Evolutionary conservation across 148 eudicot species (phyloP).

Genomic region (Chenopodium formosanum): DNA sequence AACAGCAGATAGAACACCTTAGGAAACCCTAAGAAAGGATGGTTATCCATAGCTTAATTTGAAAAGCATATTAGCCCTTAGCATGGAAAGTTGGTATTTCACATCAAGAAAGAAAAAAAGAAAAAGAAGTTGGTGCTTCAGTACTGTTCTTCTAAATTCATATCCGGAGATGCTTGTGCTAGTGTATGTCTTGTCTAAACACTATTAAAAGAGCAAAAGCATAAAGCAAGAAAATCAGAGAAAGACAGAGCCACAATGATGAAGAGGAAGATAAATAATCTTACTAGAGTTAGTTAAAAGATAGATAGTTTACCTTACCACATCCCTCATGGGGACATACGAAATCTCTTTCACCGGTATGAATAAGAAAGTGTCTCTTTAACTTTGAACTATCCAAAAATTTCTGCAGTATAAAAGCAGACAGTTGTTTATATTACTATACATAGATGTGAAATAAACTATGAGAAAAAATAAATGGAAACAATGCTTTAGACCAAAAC

Average conservation of each 20-base stretch:
- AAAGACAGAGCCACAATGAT: background rate
- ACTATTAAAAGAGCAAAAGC: background rate
- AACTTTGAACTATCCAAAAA: conserved; percentile 96
- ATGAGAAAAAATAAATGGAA: background rate
- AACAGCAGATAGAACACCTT: background rate
- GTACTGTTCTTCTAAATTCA: background rate
- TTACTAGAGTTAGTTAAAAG: background rate
- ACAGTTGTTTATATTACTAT: background rate
- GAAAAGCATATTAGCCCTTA: background rate
- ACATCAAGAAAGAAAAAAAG: background rate
- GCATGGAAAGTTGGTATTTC: background rate
- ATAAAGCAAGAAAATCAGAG: background rate
- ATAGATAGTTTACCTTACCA: conserved; percentile 72
- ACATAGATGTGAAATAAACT: background rate
- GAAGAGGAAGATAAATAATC: background rate
- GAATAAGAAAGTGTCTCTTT: conserved; percentile 92
- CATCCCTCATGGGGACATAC: conserved; percentile 95
- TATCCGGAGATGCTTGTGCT: background rate
- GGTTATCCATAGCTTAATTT: background rate
- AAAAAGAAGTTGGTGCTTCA: background rate
- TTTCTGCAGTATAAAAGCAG: conserved; percentile 60
- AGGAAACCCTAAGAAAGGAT: background rate
- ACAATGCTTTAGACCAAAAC: background rate
- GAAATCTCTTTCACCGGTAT: conserved; percentile 93
- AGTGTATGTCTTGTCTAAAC: background rate